Base-by-base conservation (phyloP, 371 early-diverging fungal species). In the Syncephalis plumigaleata region DNA sequence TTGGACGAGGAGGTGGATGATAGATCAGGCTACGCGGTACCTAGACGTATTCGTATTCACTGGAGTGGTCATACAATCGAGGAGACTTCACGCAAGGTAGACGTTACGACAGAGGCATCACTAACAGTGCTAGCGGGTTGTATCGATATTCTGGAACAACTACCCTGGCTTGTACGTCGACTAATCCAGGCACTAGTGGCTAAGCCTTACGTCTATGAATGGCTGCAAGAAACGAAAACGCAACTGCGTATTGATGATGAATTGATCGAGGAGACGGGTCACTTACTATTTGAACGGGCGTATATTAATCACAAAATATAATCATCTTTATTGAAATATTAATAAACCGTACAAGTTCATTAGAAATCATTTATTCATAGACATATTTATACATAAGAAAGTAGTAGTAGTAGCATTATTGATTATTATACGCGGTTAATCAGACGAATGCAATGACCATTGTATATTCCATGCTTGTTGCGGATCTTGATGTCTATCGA, bases 131-230 rank as follows among this genome's bases (percentile, higher is more conserved):
- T 84, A 46, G 57, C 79, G 46, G 76, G 77, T 42, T 79, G 84
- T 55, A 77, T 93, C 45, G 91, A 96, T 56, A 72, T 93, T 23
- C 59, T 95, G 43, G 66, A 75, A 25, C 85, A 89, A 59, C 73
- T 95, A 51, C 92, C 94, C 21, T 92, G 72, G 65, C 60, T 92
- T 42, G 47, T 95, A 36, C 75, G 86, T 50, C 87, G 84, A 58
- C 59, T 91, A 45, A 82, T 95, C 27, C 88, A 93, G 55, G 76
- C 87, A 0, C 79, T 93, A 55, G 77, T 96, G 38, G 87, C 91
- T 38, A 86, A 86, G 58, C 96, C 96, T 16, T 91, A 79, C 55
- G 69, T 88, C 44, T 96, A 89, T 64, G 87, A 90, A 65, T 91
- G 31, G 31, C 31, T 31, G 11, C 7, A 31, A 11, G 31, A 31